Evolutionary conservation across 768 basidiomycete species (phyloP).

Genomic region (Xerocomellus amylosporus): DNA sequence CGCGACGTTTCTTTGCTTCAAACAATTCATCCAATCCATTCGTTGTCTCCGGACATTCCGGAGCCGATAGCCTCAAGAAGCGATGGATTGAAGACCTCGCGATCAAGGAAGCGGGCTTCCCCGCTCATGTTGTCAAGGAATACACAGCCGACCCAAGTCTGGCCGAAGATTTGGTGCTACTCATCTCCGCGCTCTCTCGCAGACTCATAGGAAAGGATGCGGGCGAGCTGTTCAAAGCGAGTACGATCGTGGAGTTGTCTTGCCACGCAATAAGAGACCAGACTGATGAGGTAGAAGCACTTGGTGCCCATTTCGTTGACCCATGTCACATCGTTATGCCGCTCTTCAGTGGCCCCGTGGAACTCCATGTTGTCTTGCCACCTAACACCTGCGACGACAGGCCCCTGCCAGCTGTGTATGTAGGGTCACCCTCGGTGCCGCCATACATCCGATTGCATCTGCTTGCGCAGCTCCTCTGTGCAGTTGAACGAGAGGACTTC

Average conservation of each 20-base stretch:
- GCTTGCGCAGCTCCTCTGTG: constrained; percentile 59
- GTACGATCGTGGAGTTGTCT: constrained; percentile 25
- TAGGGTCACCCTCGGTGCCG: constrained; percentile 65
- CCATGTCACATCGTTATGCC: constrained; percentile 55
- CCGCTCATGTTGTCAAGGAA: constrained; percentile 62
- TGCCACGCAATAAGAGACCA: constrained; percentile 12
- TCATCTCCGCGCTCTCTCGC: constrained; percentile 55
- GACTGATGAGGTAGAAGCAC: constrained; percentile 48
- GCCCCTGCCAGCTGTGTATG: constrained; percentile 64
- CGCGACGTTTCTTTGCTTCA: constrained; percentile 61
- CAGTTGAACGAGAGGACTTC: constrained; percentile 52
- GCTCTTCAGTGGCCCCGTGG: constrained; percentile 59
- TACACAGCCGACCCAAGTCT: constrained; percentile 39
- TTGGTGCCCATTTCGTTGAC: constrained; percentile 51
- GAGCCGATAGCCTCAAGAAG: constrained; percentile 58
- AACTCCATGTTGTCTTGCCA: constrained; percentile 64
- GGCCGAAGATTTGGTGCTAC: constrained; percentile 48
- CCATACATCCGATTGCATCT: constrained; percentile 84
- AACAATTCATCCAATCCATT: constrained; percentile 70
- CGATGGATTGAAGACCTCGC: constrained; percentile 82
- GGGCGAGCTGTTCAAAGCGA: constrained; percentile 30
- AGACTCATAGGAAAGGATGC: constrained; percentile 49
- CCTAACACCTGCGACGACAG: constrained; percentile 38
- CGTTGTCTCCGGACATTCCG: constrained; percentile 61
- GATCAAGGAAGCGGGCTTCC: constrained; percentile 83